Base-by-base conservation (phyloP, 768 basidiomycete species). In the Gloeopeniophorella convolvens region DNA sequence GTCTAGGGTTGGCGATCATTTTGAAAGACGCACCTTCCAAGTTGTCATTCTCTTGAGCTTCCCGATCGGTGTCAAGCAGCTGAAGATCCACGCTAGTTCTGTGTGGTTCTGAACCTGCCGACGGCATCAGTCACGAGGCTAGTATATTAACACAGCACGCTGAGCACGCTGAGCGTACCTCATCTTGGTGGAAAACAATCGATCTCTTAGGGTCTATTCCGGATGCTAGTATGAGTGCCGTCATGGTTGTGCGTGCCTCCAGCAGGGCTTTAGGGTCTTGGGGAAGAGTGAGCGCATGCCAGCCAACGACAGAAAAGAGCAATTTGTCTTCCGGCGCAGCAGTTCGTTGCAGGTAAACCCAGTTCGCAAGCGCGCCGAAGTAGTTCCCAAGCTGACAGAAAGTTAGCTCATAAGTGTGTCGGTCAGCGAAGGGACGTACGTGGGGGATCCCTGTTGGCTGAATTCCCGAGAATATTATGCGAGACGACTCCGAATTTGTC, bases 381-480 rank as follows among this genome's bases (percentile, higher is more conserved):
- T 91, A 89, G 65, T 98, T 97, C 36, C 95, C 95, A 61, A 96
- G 73, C 93, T 97, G 49, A 54, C 27, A 16, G 16, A 12, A 20
- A 28, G 24, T 13, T 2, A 40, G n/a, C n/a, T n/a, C n/a, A n/a
- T n/a, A n/a, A n/a, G n/a, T n/a, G n/a, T n/a, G n/a, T n/a, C 36
- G 18, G 40, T 45, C 28, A 51, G 40, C 39, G 11, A 1, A 20
- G 10, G 10, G 26, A 63, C 78, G 58, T 65, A 93, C 92, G 69
- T 95, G 92, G 40, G 90, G 89, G 3, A 86, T 79, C 0, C 92
- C 89, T 2, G 94, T 94, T 0, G 94, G 94, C 62, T 95, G 94
- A 26, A 97, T 95, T 3, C 92, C 94, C 11, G 89, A 91, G 64
- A 97, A 86, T 31, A 94, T 70, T 41, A 82, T 72, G 12, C 78